Evolutionary conservation across 495 filamentous ascomycete genomes (phyloP), one percentile per base, ranked within the genome.

Genomic region (Hypoxylon subgilvum): DNA sequence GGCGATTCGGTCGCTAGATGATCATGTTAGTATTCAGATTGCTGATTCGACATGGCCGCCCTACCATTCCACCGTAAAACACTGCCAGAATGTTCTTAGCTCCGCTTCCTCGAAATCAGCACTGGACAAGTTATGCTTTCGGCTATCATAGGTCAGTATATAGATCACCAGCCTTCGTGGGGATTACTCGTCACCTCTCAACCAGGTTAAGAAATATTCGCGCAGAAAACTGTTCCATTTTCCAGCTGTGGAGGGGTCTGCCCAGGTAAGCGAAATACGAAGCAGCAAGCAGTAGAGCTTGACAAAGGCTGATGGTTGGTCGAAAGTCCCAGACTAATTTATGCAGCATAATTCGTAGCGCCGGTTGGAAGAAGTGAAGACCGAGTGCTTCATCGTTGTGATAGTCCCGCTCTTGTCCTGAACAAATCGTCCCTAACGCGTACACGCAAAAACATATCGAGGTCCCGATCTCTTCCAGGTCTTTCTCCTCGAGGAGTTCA

Each of bases 1-100:
- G 6, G 71, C 68, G 9, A 70, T 65, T 19, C 69, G 57, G 43
- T 74, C 71, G 46, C 69, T 71, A 32, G 1, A 31, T 16, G 34
- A 32, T 5, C 25, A n/a, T 23, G 41, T 54, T 50, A 61, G 57
- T 40, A 36, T 14, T 18, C 12, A 17, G 27, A 38, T 3, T 3
- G 9, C 6, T 12, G 10, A 23, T 2, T 39, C 1, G 17, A 35
- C 19, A 18, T 12, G 14, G 18, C 1, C 56, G 10, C 9, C 52
- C 19, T 56, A 69, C 69, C 71, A 74, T 62, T 74, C 71, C 2
- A 72, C 59, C 52, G 71, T 70, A 44, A 72, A 74, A 38, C 69
- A 72, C 10, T 68, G 67, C 71, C 71, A 74, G 39, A 69, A 74
- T 28, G 68, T 64, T 17, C 71, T 63, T 40, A 69, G 52, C 13